Conservation (phyloP, 768 basidiomycete genomes). For the Lactarius sanguifluus region DNA sequence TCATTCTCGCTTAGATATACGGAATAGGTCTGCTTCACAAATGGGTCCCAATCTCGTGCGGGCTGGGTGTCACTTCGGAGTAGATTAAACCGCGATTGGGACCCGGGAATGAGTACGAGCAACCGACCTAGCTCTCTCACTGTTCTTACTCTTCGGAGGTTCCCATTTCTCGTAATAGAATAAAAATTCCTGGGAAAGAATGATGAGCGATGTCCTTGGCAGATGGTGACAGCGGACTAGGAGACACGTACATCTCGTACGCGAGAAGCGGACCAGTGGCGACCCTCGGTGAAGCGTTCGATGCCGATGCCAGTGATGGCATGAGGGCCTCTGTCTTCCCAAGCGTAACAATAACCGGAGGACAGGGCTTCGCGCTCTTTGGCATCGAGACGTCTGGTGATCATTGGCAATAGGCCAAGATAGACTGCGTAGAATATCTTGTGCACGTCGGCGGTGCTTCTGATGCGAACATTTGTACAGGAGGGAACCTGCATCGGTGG, state of each 20-base stretch:
- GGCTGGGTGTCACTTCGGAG: slow-evolving; percentile 40
- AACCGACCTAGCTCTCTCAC: slow-evolving; percentile 33
- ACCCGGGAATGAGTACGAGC: slow-evolving; percentile 23
- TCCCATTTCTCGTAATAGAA: slow-evolving; percentile 55
- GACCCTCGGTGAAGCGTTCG: slow-evolving; percentile 79
- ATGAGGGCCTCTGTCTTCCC: slow-evolving; percentile 85
- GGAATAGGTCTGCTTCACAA: slow-evolving; percentile 57
- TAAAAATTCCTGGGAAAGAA: slow-evolving; percentile 47
- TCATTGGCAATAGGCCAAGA: slow-evolving; percentile 63
- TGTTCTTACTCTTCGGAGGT: slow-evolving; percentile 40
- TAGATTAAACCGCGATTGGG: slow-evolving; percentile 26
- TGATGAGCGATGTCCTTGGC: slow-evolving; percentile 16
- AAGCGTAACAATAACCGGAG: slow-evolving; percentile 81
- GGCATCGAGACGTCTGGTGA: slow-evolving; percentile 78
- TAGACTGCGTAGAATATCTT: slow-evolving; percentile 81
- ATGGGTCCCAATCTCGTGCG: slow-evolving; percentile 42
- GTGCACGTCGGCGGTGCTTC: slow-evolving; percentile 76
- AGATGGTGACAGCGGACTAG: slow-evolving; percentile 1
- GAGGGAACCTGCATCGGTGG: slow-evolving; percentile 71
- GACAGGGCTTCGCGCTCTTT: slow-evolving; percentile 67
- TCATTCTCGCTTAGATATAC: slow-evolving; percentile 35
- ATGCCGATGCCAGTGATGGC: slow-evolving; percentile 79
- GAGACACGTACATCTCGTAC: slow-evolving; percentile 48
- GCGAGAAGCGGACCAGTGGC: slow-evolving; percentile 84
- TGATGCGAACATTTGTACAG: slow-evolving; percentile 70